Base-by-base conservation (phyloP, 1,139 yeast species). In the Geotrichum histeridarum region DNA sequence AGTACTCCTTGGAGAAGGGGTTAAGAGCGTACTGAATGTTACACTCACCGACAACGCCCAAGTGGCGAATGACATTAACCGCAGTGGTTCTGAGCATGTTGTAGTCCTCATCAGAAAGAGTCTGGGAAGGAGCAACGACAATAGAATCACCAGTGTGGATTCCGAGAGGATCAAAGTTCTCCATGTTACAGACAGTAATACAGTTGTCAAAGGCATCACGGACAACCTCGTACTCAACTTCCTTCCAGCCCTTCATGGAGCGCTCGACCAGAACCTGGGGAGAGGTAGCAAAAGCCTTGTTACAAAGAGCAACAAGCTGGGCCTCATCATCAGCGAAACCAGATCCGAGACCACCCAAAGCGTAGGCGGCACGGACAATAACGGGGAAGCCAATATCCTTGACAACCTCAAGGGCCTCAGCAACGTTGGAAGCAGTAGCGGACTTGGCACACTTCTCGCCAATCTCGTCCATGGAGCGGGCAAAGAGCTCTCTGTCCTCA, bases 41-140 rank as follows among this genome's bases (percentile, higher is more conserved):
- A 82, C 99, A 93, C 76, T 93, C 99, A 72, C 99, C 99, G 64
- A 93, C 97, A 61, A 93, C 99, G 68, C 99, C 99, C 69, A 93
- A 79, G 68, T 93, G 99, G 74, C 98, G 89, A 65, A 93, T 93
- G 67, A 93, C 89, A 74, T 93, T 93, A 70, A 93, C 89, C 50
- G 99, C 99, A 57, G 99, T 96, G 55, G 95, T 79, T 77, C 99
- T 85, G 70, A 93, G 82, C 98, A 93, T 91, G 74, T 93, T 96
- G 73, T 89, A 93, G 70, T 93, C 99, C 71, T 91, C 95, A 71
- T 93, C 99, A 49, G 96, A 86, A 64, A 93, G 77, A 46, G 99
- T 93, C 75, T 93, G 99, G 43, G 98, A 90, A 52, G 99, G 99
- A 55, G 99, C 99, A 67, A 93, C 97, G 54, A 93, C 99, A 67